Evolutionary conservation across 2,329 filamentous ascomycete species (phyloP).

Genomic region (Stachybotrys chlorohalonatus): DNA sequence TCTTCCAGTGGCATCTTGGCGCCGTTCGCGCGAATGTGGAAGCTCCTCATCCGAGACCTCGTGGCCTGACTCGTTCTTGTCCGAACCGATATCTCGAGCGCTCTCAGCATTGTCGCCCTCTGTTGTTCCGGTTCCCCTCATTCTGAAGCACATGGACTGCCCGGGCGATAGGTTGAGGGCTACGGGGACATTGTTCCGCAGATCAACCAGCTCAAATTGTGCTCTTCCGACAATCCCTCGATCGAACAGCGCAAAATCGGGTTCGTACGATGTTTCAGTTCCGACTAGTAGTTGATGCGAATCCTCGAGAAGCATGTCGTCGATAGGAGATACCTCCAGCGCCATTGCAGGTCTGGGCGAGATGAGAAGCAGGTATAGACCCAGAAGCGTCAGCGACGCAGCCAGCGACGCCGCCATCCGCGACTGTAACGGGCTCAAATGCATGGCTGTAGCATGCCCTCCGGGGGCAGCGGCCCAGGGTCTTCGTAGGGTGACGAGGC

Average conservation of each 20-base stretch:
- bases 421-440: conserved; percentile 61
- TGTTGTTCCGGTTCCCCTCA: conserved; percentile 15
- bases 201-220: conserved; percentile 37
- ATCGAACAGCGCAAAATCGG: conserved; percentile 53
- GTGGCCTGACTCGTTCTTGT: background rate
- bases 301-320: background rate
- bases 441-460: conserved; percentile 39
- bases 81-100: conserved; percentile 4
- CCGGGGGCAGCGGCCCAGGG: conserved; percentile 20
- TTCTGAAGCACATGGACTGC: conserved; percentile 37
- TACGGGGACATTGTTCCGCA: conserved; percentile 56
- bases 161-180: conserved; percentile 54
- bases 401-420: conserved; percentile 60
- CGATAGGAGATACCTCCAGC: conserved; percentile 28
- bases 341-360: conserved; percentile 54
- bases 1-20: conserved; percentile 19
- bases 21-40: conserved; percentile 8
- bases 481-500: background rate
- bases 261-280: conserved; percentile 39
- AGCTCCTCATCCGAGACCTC: conserved; percentile 3
- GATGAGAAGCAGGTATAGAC: conserved; percentile 53
- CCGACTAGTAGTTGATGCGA: conserved; percentile 4
- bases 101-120: conserved; percentile 5
- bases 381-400: conserved; percentile 48
- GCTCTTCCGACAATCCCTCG: conserved; percentile 55